Conservation (phyloP, 164 flowering plant species). For the Aristolochia contorta region DNA sequence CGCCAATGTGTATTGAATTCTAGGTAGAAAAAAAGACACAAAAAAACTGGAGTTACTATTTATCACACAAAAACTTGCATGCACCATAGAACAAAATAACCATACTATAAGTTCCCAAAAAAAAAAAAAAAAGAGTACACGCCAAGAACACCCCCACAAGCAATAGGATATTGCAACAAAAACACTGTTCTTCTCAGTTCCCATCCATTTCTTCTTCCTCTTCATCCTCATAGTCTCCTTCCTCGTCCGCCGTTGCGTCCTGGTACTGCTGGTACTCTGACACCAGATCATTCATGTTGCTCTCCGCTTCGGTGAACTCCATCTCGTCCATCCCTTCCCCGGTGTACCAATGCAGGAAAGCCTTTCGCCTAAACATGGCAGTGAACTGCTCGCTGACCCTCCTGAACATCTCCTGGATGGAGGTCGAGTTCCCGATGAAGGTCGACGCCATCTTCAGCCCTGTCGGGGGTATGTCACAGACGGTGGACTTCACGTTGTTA, state of each 20-base stretch:
- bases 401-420: constrained; percentile 80
- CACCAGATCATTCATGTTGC: constrained; percentile 44
- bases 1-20: no score
- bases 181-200: no score
- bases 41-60: no score
- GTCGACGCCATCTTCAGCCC: constrained; percentile 79
- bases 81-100: no score
- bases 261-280: constrained; percentile 69
- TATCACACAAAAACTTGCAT: no score
- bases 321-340: constrained; percentile 71
- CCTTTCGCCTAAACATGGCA: constrained; percentile 81
- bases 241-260: constrained; percentile 78
- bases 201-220: constrained; percentile 11
- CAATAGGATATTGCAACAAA: no score
- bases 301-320: constrained; percentile 85
- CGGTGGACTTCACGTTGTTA: constrained; percentile 40
- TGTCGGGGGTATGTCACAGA: constrained; percentile 33
- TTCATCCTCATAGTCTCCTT: constrained; percentile 41
- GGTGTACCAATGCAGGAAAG: constrained; percentile 39
- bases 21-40: no score
- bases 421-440: constrained; percentile 71
- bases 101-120: no score
- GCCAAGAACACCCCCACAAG: no score
- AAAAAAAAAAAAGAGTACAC: no score
- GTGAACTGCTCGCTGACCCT: constrained; percentile 89